These are phyloP conservation scores for Lasiodiplodia theobromae DNA, from an alignment of 2,329 filamentous ascomycete genomes.

Conservation along the genomic window DNA sequence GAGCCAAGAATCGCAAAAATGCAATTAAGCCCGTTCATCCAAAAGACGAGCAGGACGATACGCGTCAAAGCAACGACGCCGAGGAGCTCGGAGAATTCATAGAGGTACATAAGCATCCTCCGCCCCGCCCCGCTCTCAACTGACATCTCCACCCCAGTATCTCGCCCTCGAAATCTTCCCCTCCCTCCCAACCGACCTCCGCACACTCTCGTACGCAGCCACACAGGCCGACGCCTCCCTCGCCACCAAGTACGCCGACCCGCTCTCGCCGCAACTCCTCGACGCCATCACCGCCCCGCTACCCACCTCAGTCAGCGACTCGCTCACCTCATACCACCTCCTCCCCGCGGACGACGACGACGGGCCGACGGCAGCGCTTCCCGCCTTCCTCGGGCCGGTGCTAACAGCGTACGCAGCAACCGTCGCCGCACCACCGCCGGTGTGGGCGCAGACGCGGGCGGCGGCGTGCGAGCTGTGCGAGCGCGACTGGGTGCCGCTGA, in stretches of 20 bases:
- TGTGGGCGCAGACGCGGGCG: slow-evolving; percentile 64
- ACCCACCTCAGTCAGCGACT: slow-evolving; percentile 69
- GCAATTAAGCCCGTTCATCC: slow-evolving; percentile 41
- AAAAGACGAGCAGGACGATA: slow-evolving; percentile 20
- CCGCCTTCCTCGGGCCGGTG: slow-evolving; percentile 68
- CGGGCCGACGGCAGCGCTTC: slow-evolving; percentile 40
- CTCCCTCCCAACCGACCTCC: slow-evolving; percentile 67
- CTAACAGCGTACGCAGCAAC: slow-evolving; percentile 68
- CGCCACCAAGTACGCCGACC: slow-evolving; percentile 63
- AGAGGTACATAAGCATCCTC: slow-evolving; percentile 57
- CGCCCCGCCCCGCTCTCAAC: background rate
- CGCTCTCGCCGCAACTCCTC: slow-evolving; percentile 61
- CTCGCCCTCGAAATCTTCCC: slow-evolving; percentile 74
- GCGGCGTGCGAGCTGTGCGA: slow-evolving; percentile 77
- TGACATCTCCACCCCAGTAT: slow-evolving; percentile 58
- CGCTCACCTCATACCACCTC: slow-evolving; percentile 71
- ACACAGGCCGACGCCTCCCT: slow-evolving; percentile 60
- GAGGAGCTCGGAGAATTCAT: slow-evolving; percentile 82
- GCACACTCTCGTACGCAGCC: slow-evolving; percentile 66
- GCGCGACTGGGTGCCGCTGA: slow-evolving; percentile 75
- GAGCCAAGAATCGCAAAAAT: slow-evolving; percentile 49
- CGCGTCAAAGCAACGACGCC: slow-evolving; percentile 50
- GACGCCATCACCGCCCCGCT: slow-evolving; percentile 61
- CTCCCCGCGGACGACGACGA: slow-evolving; percentile 50
- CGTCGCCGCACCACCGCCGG: slow-evolving; percentile 67